Evolutionary conservation across 2,329 filamentous ascomycete genomes (phyloP), one percentile per base, ranked within the genome.

Genomic region (Penicillium sp.): DNA sequence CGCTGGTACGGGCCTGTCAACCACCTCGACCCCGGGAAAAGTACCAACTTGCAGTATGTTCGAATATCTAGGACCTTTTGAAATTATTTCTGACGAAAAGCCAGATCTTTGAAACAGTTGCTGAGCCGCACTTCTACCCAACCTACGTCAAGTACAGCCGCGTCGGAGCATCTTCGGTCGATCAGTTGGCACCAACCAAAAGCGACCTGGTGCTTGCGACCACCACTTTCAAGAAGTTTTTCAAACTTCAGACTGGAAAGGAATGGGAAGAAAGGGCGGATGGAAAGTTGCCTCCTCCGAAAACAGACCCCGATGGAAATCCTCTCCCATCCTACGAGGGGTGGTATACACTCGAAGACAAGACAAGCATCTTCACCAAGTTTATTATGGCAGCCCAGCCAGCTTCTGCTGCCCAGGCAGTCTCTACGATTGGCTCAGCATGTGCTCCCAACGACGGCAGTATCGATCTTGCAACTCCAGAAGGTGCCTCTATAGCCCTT

Each of bases 51-150:
- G 75, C 71, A 42, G 81, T 84, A 65, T 64, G 75, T 63, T 14
- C 12, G 38, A 23, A 39, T 40, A 29, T 37, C 22, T 23, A 6
- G 6, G 11, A n/a, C n/a, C 12, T 27, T 11, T 13, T 13, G 4
- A 13, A 27, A 27, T 13, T 27, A 4, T 6, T n/a, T 6, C 11
- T 27, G 9, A 6, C 6, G 12, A 13, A 13, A 27, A 6, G 10
- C 6, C 25, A 87, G 81, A 69, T 89, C 34, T 85, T 79, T 65
- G 77, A 86, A 59, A 82, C 80, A 4, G 71, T 77, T 42, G 65
- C 71, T 8, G 62, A 65, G 10, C 81, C 81, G 0, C 68, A 66
- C 41, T 71, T 75, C 0, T 88, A 85, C 63, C 74, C 72, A 47
- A 75, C 77, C 30, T 75, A 75, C 6, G 72, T 70, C 31, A 76